phyloP scores from a whole-genome alignment of 768 basidiomycete genomes.

The Leccinum pellstonianum region DNA sequence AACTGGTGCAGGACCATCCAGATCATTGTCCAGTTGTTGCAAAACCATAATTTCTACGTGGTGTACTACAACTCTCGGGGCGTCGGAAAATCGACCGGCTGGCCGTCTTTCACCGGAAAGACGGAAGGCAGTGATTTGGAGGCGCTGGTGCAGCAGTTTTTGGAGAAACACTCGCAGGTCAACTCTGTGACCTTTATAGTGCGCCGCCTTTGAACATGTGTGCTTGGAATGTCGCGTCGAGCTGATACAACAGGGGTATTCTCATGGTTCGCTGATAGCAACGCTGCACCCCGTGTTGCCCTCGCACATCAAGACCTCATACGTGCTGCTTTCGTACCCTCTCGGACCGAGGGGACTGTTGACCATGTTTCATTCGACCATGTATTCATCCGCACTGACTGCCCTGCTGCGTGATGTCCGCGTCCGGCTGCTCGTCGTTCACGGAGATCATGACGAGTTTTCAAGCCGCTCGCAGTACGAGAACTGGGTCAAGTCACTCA shows the following conservation, averaged over 20 bases:
- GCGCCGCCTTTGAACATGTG: slow-evolving; percentile 25
- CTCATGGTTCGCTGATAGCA: slow-evolving; percentile 72
- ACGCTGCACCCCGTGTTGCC: slow-evolving; percentile 60
- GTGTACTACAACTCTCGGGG: slow-evolving; percentile 77
- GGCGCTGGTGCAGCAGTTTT: slow-evolving; percentile 56
- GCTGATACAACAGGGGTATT: slow-evolving; percentile 64
- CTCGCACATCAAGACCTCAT: slow-evolving; percentile 51
- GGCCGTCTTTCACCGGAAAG: slow-evolving; percentile 70
- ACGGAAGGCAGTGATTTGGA: slow-evolving; percentile 70
- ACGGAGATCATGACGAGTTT: slow-evolving; percentile 72
- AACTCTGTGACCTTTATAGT: slow-evolving; percentile 60
- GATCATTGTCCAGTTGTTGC: slow-evolving; percentile 45
- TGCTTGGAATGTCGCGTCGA: slow-evolving; percentile 6
- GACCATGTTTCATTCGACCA: slow-evolving; percentile 61
- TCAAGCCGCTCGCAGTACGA: slow-evolving; percentile 56
- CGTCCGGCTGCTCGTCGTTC: slow-evolving; percentile 59
- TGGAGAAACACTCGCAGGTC: slow-evolving; percentile 42
- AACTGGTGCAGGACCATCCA: slow-evolving; percentile 33
- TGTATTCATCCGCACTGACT: slow-evolving; percentile 52
- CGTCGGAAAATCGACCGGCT: slow-evolving; percentile 71
- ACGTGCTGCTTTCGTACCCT: slow-evolving; percentile 77
- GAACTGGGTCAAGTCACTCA: slow-evolving; percentile 49
- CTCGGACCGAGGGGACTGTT: slow-evolving; percentile 64
- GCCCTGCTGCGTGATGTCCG: slow-evolving; percentile 45
- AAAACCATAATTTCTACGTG: slow-evolving; percentile 51